Conservation (phyloP, 805 yeast species). For the Limtongozyma cylindracea region DNA sequence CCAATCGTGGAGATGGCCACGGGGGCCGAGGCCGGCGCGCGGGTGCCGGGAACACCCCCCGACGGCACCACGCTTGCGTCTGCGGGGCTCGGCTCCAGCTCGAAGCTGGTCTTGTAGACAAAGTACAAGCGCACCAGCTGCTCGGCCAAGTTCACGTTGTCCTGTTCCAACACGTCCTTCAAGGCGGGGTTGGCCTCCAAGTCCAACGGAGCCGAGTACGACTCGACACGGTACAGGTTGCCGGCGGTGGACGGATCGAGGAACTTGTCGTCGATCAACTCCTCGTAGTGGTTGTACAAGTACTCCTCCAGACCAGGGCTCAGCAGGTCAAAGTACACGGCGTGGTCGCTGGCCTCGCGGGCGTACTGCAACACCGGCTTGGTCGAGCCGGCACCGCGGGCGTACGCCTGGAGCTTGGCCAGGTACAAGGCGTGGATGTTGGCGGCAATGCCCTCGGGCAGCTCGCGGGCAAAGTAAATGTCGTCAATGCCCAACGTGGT, state of each 20-base stretch:
- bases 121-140: constrained; percentile 50
- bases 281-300: constrained; percentile 27
- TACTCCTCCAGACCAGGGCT: constrained; percentile 8
- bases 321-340: constrained; percentile 70
- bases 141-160: constrained; percentile 7
- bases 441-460: constrained; percentile 54
- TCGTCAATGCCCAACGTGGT: constrained; percentile 75
- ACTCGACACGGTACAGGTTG: constrained; percentile 44
- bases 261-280: constrained; percentile 59
- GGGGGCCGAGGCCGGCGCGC: too few relatives aligned
- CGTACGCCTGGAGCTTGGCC: constrained; percentile 71
- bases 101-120: constrained; percentile 41
- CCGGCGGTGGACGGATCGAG: constrained; percentile 23
- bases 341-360: constrained; percentile 63
- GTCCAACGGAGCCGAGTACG: constrained; percentile 42
- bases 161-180: constrained; percentile 9
- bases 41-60: too few relatives aligned
- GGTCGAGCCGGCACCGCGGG: constrained; percentile 20
- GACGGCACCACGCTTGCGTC: constrained; percentile 12
- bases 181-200: constrained; percentile 18
- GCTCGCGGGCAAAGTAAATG: constrained; percentile 70
- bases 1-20: constrained; percentile 38
- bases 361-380: constrained; percentile 51
- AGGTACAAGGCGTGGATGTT: constrained; percentile 80
- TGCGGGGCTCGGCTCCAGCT: constrained; percentile 1